phyloP scores from a whole-genome alignment of 352 stramenopile genomes.

The Globisporangium abappressorium region DNA sequence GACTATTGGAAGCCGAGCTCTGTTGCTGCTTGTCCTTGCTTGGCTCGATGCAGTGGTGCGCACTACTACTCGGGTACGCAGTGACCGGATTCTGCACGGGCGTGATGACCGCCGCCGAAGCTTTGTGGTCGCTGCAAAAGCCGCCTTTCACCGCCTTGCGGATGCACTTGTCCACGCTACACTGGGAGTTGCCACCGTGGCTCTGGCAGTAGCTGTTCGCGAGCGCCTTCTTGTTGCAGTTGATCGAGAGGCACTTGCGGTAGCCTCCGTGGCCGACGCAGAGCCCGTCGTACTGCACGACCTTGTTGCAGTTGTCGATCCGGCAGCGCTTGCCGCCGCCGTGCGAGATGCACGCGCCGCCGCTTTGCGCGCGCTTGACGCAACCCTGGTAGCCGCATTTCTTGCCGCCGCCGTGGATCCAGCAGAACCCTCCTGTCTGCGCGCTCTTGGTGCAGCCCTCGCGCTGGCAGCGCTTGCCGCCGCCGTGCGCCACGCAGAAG shows the following conservation, averaged over 20 bases:
- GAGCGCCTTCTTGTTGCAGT: slow-evolving; percentile 37
- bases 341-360: slow-evolving; percentile 42
- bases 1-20: background rate
- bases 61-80: background rate
- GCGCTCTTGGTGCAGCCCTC: slow-evolving; percentile 35
- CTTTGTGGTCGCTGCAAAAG: slow-evolving; percentile 26
- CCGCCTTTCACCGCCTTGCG: slow-evolving; percentile 29
- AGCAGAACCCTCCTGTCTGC: slow-evolving; percentile 40
- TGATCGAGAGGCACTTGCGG: slow-evolving; percentile 33
- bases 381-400: slow-evolving; percentile 42
- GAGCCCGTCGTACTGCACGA: slow-evolving; percentile 41
- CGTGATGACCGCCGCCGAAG: slow-evolving; percentile 2
- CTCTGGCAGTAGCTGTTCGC: slow-evolving; percentile 33
- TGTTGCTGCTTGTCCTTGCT: slow-evolving; percentile 14
- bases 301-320: slow-evolving; percentile 31
- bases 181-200: slow-evolving; percentile 35
- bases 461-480: slow-evolving; percentile 41
- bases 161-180: slow-evolving; percentile 14
- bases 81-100: slow-evolving; percentile 5
- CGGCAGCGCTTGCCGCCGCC: slow-evolving; percentile 35
- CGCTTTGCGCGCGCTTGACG: slow-evolving; percentile 37
- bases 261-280: slow-evolving; percentile 47
- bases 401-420: slow-evolving; percentile 45
- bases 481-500: slow-evolving; percentile 46
- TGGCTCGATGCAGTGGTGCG: slow-evolving; percentile 13